phyloP scores from a whole-genome alignment of 2,329 filamentous ascomycete species.

The Nigrospora sphaerica region DNA sequence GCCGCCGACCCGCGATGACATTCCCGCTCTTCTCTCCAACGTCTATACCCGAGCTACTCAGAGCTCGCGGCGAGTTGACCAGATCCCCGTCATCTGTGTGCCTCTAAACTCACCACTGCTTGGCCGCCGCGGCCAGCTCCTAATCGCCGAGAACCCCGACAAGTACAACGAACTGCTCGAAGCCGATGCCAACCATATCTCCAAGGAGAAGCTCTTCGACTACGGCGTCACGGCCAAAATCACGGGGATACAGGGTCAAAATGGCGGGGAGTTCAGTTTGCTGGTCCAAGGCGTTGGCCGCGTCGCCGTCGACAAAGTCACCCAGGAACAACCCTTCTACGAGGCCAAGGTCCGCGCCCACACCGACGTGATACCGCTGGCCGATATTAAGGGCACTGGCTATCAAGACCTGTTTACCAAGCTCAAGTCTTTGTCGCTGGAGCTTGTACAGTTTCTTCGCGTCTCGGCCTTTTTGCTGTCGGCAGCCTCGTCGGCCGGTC shows the following conservation, averaged over 20 bases:
- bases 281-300: constrained; percentile 80
- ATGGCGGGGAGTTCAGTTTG: constrained; percentile 69
- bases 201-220: constrained; percentile 68
- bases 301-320: constrained; percentile 66
- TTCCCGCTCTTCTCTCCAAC: constrained; percentile 78
- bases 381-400: constrained; percentile 13
- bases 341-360: constrained; percentile 65
- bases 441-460: constrained; percentile 77
- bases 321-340: constrained; percentile 76
- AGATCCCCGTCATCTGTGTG: constrained; percentile 78
- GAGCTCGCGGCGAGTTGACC: constrained; percentile 56
- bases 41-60: constrained; percentile 73
- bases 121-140: constrained; percentile 64
- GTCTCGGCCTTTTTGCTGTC: constrained; percentile 77
- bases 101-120: constrained; percentile 73
- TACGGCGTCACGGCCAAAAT: constrained; percentile 80
- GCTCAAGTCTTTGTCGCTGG: constrained; percentile 77
- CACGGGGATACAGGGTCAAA: constrained; percentile 67
- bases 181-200: constrained; percentile 51
- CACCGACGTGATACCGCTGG: constrained; percentile 12
- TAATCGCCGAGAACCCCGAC: constrained; percentile 59
- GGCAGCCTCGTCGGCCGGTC: constrained; percentile 46
- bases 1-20: constrained; percentile 71
- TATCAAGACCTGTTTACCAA: constrained; percentile 64
- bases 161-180: constrained; percentile 39